Evolutionary conservation across 2,329 filamentous ascomycete genomes (phyloP).

Genomic region (Aspergillus pseudoviridinutans): DNA sequence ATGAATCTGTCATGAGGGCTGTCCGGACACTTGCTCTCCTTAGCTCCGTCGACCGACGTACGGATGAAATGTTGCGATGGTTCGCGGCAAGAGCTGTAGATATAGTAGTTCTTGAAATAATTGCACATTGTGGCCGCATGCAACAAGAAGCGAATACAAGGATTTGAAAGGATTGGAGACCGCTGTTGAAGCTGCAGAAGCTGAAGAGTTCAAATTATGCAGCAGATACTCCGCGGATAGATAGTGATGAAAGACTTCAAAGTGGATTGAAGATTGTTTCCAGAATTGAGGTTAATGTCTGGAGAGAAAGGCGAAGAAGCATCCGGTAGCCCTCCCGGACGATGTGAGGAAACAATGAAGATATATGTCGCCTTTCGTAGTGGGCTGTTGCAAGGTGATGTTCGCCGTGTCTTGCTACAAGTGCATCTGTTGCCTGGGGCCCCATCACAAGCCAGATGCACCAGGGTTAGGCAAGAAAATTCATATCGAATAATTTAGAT

Average conservation of each 20-base stretch:
- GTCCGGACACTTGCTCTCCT: slow-evolving; percentile 55
- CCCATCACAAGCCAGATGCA: slow-evolving; percentile 22
- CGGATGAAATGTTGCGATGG: slow-evolving; percentile 68
- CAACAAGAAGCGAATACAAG: slow-evolving; percentile 3
- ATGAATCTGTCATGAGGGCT: slow-evolving; percentile 73
- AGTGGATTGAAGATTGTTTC: not conserved
- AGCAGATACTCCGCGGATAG: not conserved
- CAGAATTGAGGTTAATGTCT: not conserved
- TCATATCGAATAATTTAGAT: not conserved
- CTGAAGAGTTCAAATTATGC: not conserved
- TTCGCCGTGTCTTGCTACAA: slow-evolving; percentile 11
- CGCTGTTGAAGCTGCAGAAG: not conserved
- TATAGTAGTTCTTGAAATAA: slow-evolving; percentile 73
- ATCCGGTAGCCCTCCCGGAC: not conserved
- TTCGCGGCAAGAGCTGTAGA: slow-evolving; percentile 67
- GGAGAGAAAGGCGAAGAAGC: slow-evolving; percentile 2
- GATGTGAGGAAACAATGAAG: slow-evolving; percentile 8
- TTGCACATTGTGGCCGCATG: slow-evolving; percentile 46
- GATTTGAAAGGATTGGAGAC: not conserved
- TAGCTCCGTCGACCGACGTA: slow-evolving; percentile 63
- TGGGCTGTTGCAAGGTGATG: slow-evolving; percentile 14
- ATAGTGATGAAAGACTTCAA: not conserved
- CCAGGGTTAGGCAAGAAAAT: slow-evolving; percentile 17
- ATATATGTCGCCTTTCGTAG: slow-evolving; percentile 11
- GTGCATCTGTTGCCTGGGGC: slow-evolving; percentile 13